Conservation (phyloP, 2,329 filamentous ascomycete species). For the Pseudopithomyces maydicus region DNA sequence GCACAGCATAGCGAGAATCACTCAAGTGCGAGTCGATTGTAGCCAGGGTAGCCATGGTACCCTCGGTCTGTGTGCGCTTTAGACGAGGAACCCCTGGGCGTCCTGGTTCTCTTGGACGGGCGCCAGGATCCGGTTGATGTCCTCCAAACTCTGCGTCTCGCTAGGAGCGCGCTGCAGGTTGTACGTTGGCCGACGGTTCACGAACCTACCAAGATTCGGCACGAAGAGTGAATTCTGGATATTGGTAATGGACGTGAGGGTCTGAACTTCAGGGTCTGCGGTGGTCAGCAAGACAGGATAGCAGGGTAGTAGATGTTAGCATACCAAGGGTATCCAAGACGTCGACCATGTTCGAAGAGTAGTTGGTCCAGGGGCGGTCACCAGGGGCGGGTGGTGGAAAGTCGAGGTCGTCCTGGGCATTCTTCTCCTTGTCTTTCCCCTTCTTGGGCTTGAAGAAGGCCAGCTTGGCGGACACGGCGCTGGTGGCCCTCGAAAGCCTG, state of each 20-base stretch:
- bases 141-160: constrained; percentile 37
- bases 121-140: constrained; percentile 33
- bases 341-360: constrained; percentile 68
- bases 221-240: constrained; percentile 89
- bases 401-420: neutral
- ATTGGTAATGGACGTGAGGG: constrained; percentile 82
- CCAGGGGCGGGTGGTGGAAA: neutral
- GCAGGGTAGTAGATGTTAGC: constrained; percentile 20
- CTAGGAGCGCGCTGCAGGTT: constrained; percentile 63
- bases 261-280: constrained; percentile 80
- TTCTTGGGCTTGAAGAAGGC: constrained; percentile 31
- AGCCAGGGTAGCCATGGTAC: constrained; percentile 45
- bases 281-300: constrained; percentile 9
- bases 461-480: constrained; percentile 33
- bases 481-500: constrained; percentile 34
- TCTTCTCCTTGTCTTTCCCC: constrained; percentile 7
- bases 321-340: constrained; percentile 71
- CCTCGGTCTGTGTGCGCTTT: constrained; percentile 28
- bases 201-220: constrained; percentile 73
- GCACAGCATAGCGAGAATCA: constrained; percentile 76
- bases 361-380: constrained; percentile 47
- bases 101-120: constrained; percentile 26
- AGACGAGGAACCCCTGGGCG: constrained; percentile 26
- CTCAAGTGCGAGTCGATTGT: constrained; percentile 72
- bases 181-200: constrained; percentile 82